phyloP scores from a whole-genome alignment of 1,284 basidiomycete genomes.

The Albatrellus sp. region DNA sequence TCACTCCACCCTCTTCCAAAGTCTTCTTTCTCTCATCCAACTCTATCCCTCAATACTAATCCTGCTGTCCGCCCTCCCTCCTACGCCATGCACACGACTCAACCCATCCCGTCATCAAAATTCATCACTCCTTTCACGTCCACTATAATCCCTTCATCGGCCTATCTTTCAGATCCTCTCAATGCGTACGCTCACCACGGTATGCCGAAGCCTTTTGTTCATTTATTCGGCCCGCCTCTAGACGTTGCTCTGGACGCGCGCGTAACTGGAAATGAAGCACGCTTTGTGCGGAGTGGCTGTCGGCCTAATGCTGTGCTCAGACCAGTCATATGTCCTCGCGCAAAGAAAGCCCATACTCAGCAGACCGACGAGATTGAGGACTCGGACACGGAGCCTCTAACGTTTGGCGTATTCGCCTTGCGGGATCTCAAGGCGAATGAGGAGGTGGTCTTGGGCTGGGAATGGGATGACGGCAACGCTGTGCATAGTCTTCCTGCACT shows the following conservation, averaged over 20 bases:
- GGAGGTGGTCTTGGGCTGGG: conserved; percentile 89
- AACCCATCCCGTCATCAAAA: conserved; percentile 31
- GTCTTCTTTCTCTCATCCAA: conserved; percentile 22
- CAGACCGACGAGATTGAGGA: conserved; percentile 13
- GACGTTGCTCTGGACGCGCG: conserved; percentile 77
- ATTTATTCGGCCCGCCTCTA: conserved; percentile 70
- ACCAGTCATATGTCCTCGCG: conserved; percentile 52
- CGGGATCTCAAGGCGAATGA: conserved; percentile 69
- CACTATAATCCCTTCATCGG: conserved; percentile 44
- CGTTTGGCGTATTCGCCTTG: conserved; percentile 79
- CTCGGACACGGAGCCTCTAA: conserved; percentile 32
- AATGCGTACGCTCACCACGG: conserved; percentile 63
- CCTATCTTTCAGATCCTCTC: conserved; percentile 53
- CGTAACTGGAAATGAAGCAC: conserved; percentile 59
- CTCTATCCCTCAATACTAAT: conserved; percentile 24
- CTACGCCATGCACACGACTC: conserved; percentile 35
- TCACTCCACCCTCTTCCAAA: conserved; percentile 23
- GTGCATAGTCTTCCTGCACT: conserved; percentile 74
- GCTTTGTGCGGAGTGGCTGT: conserved; percentile 79
- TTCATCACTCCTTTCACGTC: conserved; percentile 47
- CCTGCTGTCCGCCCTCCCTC: conserved; percentile 34
- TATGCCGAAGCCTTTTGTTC: conserved; percentile 70
- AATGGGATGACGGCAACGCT: conserved; percentile 90
- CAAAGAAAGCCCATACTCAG: conserved; percentile 8
- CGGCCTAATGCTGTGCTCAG: conserved; percentile 82